Base-by-base conservation (phyloP, 208 protist genomes). In the Leishmania mexicana region DNA sequence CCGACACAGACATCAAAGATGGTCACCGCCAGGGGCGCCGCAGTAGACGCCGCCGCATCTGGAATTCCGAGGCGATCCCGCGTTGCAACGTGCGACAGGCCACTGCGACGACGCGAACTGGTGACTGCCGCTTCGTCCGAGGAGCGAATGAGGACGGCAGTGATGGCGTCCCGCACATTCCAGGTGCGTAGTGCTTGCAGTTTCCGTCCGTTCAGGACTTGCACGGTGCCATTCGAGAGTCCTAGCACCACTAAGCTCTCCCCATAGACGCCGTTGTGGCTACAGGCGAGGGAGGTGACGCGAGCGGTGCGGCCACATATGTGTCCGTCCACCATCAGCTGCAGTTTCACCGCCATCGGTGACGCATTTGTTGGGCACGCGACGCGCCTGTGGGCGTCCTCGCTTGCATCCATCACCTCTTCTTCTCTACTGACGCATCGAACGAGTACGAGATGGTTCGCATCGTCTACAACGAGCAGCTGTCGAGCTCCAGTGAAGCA, bases 321-420 rank as follows among this genome's bases (percentile, higher is more conserved):
- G 70, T 96, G 93, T 19, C 93, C 93, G 78, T 96, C 92, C 10
- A 92, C 86, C 42, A 90, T 82, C 21, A 92, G 54, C 40, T 80
- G 38, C 21, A 87, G 81, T n/a, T 31, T 76, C 31, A 62, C 51
- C 31, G 70, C 19, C 19, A 31, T 21, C 47, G 4, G 45, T 35
- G 70, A 74, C 28, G 15, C 70, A 38, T 17, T 74, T 35, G 70
- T 28, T 7, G 28, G 28, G 70, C 70, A 8, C 24, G 45, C 7
- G 45, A 45, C 28, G n/a, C n/a, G n/a, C 40, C 8, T 17, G 28
- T 31, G 2, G 42, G 45, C 13, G 19, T 38, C 42, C 45, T 53
- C 45, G 15, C n/a, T 74, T 13, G 2, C 24, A 15, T 51, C 57
- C 60, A 42, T 53, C 35, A 13, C 64, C 0, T 57, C 42, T 65